A percentile compares a stretch with the other conserved stretches of the same genome.
These are phyloP conservation scores for Cystobasidium ongulense DNA, from an alignment of 768 basidiomycete genomes.

Conservation along the genomic window DNA sequence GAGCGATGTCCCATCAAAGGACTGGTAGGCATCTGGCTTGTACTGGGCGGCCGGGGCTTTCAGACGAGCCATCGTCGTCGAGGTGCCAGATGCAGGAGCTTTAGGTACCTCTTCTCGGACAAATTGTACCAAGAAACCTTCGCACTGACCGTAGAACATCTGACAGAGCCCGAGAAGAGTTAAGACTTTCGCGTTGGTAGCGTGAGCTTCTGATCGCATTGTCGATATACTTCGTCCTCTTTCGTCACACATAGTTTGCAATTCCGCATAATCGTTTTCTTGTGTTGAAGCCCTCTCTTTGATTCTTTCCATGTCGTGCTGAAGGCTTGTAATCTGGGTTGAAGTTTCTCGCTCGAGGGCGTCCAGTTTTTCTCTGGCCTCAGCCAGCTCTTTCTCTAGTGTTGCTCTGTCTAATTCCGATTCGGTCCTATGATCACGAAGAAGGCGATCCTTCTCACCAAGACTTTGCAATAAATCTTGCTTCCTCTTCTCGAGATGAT, in stretches of 20 bases:
- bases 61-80: neutral
- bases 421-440: constrained; percentile 83
- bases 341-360: constrained; percentile 48
- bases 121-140: neutral
- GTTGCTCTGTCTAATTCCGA: constrained; percentile 90
- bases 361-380: constrained; percentile 55
- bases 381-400: constrained; percentile 75
- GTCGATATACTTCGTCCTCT: neutral
- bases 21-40: neutral
- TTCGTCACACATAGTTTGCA: constrained; percentile 26
- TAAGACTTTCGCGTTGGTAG: neutral
- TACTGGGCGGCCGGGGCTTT: neutral
- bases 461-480: neutral
- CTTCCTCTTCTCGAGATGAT: constrained; percentile 39
- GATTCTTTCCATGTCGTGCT: constrained; percentile 54
- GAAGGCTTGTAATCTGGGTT: constrained; percentile 44
- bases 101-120: neutral
- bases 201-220: neutral
- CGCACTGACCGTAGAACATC: neutral
- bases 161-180: neutral
- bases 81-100: neutral
- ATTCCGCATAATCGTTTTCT: constrained; percentile 60
- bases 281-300: constrained; percentile 53
- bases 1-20: constrained; percentile 4
- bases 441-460: constrained; percentile 70